Percentiles rank a stretch among this genome's conserved stretches.
Evolutionary conservation across 148 eudicot species (phyloP).

Genomic region (Cornus florida): DNA sequence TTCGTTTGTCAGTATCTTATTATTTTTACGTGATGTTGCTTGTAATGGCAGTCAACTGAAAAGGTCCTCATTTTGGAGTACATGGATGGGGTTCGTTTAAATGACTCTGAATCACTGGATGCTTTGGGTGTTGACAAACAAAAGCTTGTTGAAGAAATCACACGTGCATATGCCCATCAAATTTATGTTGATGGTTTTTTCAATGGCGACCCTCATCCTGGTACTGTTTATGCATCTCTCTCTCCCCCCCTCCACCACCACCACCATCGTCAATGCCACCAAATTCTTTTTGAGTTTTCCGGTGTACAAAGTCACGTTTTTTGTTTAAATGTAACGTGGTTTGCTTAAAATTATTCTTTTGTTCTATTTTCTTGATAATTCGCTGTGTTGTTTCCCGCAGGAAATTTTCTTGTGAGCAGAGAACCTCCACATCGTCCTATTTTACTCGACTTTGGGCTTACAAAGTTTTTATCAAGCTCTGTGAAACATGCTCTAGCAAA

Average conservation of each 20-base stretch:
- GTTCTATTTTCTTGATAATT: not conserved
- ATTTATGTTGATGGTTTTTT: conserved; percentile 97
- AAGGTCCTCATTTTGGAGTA: conserved; percentile 88
- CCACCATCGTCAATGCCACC: not conserved
- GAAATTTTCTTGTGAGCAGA: conserved; percentile 98
- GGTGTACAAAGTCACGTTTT: not conserved
- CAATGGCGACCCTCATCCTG: conserved; percentile 99
- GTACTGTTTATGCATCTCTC: conserved; percentile 30
- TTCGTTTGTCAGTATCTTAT: not conserved
- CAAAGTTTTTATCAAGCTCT: conserved; percentile 72
- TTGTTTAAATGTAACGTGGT: not conserved
- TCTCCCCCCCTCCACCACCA: not conserved
- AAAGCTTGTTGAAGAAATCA: conserved; percentile 95
- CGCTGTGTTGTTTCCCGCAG: conserved; percentile 32
- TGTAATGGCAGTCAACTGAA: conserved; percentile 74
- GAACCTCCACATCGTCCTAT: conserved; percentile 86
- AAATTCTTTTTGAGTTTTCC: conserved; percentile 6
- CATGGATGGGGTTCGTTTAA: conserved; percentile 94
- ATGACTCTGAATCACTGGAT: conserved; percentile 77
- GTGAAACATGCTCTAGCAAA: conserved; percentile 95
- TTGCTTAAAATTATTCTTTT: conserved; percentile 4
- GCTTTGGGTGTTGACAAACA: conserved; percentile 82
- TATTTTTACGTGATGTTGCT: conserved; percentile 1
- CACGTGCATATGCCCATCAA: conserved; percentile 98
- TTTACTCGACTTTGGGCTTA: conserved; percentile 93